Evolutionary conservation across 1,284 basidiomycete genomes (phyloP).

Genomic region (Lentinus polychrous): DNA sequence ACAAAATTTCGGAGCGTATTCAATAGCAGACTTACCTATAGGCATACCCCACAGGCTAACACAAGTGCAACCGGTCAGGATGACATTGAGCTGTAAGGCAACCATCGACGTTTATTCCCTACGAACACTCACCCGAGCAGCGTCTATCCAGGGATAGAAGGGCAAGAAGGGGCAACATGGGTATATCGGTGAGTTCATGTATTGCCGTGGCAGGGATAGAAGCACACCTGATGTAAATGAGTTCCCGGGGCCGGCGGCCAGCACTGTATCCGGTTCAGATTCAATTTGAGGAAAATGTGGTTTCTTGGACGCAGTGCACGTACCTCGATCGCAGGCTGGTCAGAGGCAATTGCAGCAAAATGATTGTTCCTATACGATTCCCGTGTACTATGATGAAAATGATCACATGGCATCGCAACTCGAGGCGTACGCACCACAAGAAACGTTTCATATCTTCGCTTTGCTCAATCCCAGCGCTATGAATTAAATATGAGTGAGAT

Average conservation of each 20-base stretch:
- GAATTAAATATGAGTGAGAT: conserved; percentile 1
- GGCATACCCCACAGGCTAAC: conserved; percentile 65
- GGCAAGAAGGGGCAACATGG: background rate
- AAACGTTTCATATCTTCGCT: conserved; percentile 67
- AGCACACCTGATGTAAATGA: conserved; percentile 51
- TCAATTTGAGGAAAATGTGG: too few relatives aligned
- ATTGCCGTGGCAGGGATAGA: background rate
- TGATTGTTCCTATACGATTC: conserved; percentile 58
- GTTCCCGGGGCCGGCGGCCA: conserved; percentile 47
- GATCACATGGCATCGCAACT: background rate
- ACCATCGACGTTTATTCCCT: too few relatives aligned
- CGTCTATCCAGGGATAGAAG: conserved; percentile 33
- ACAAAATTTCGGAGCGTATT: background rate
- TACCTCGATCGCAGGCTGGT: conserved; percentile 69
- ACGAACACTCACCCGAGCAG: conserved; percentile 45
- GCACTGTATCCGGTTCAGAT: conserved; percentile 28
- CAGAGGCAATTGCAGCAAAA: conserved; percentile 68
- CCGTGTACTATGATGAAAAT: background rate
- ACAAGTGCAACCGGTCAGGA: background rate
- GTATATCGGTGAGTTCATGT: background rate
- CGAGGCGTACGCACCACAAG: conserved; percentile 41
- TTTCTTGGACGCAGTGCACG: background rate
- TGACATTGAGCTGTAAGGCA: background rate
- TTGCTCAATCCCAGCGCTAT: conserved; percentile 62
- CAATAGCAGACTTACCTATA: conserved; percentile 35